Base-by-base conservation (phyloP, 208 protist genomes). In the Acanthamoeba royreba region DNA sequence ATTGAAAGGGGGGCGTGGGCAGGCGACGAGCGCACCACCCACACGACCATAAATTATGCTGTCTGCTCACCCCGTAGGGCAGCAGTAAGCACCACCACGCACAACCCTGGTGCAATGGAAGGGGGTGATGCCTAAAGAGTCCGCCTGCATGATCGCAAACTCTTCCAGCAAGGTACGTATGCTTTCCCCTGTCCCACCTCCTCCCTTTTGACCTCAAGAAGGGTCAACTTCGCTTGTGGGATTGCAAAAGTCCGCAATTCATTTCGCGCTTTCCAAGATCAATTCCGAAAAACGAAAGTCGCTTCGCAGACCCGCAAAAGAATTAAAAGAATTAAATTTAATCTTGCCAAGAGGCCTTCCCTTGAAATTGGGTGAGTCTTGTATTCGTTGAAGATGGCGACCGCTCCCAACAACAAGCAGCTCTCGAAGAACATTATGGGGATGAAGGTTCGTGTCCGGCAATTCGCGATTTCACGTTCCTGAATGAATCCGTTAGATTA, bases 121-220 rank as follows among this genome's bases (percentile, higher is more conserved):
- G 79, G 79, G 81, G 81, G 81, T 89, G 45, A 49, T 63, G 46
- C 31, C 81, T 63, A 89, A 89, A 89, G 42, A 46, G 42, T 22
- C 53, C 81, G 46, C 81, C 81, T 89, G 11, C 81, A 42, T 89
- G 81, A 89, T 89, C 81, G 53, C 46, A 63, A 42, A 63, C 81
- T 46, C 47, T 89, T 89, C 81, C 81, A 89, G 81, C 81, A 55
- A 89, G 81, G 81, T 89, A 89, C 46, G 81, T 89, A 89, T 89
- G 81, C 81, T 63, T 89, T 63, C 5, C 28, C 1, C 0, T 4
- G 4, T n/a, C 8, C 0, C 1, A 17, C 0, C 17, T 13, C 7
- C 0, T 25, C 0, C 5, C 2, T 79, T 22, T 79, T 79, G 4
- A 47, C 19, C 66, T 28, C 4, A 0, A 4, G 17, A 15, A 2